Base-by-base conservation (phyloP, 257 asterid genomes). In the Gynochthodes officinalis region DNA sequence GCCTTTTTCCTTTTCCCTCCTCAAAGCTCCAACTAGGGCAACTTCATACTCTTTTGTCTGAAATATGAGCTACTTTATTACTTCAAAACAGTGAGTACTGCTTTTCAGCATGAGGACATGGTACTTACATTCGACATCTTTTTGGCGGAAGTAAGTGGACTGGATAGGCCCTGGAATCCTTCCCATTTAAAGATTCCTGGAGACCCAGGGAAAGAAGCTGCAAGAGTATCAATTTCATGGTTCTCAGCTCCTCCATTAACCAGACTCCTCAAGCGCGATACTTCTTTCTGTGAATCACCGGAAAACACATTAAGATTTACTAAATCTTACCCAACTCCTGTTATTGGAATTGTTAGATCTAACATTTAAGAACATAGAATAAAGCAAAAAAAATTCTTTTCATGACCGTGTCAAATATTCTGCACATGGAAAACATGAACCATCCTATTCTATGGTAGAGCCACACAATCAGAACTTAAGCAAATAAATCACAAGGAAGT, bases 11-110 rank as follows among this genome's bases (percentile, higher is more conserved):
- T 87, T 86, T 64, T 88, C 97, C 86, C 97, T 89, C 78, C 90
- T 86, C 63, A 91, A 83, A 64, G 96, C 97, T 71, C 99, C 99
- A 28, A 91, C 89, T 78, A 94, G 97, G 73, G 99, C 99, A 82
- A 81, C 89, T 84, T 94, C 99, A 64, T 86, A 88, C 69, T 91
- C 99, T 78, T 91, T 94, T 77, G 84, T 90, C 91, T 86, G 90
- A 73, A 87, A 77, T 39, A 78, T 70, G 80, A 40, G 46, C 60
- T 65, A 65, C 42, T 54, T 23, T 66, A 59, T 58, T 71, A 74
- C 28, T 58, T 53, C 68, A 61, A 73, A 75, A 73, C 71, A 64
- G 69, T 58, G 63, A 77, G 30, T 55, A 50, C 40, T 78, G 71
- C 69, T 27, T 59, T 72, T 53, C 74, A 73, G 28, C 61, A 78